Percentiles rank a stretch among this genome's conserved stretches.
These are phyloP conservation scores for Aspergillus novofumigatus DNA, from an alignment of 2,329 filamentous ascomycete genomes.

Conservation along the genomic window DNA sequence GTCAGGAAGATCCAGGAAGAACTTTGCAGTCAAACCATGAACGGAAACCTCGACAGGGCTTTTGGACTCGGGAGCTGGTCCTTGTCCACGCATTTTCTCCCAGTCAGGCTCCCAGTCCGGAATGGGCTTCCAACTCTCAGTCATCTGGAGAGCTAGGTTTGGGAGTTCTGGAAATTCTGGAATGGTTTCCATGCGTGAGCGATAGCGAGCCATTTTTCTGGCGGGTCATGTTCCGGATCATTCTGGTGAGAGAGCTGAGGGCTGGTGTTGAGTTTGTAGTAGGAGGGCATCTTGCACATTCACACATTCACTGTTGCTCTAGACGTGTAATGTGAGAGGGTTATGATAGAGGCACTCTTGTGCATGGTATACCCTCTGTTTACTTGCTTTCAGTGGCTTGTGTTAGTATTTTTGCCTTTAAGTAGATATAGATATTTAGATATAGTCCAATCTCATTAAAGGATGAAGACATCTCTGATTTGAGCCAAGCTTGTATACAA, in stretches of 20 bases:
- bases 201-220: background rate
- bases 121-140: background rate
- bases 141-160: background rate
- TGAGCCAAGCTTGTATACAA: background rate
- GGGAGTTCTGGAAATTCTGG: background rate
- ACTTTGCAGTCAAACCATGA: conserved; percentile 18
- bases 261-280: background rate
- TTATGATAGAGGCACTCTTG: background rate
- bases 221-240: background rate
- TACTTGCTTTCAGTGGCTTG: background rate
- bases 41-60: conserved; percentile 12
- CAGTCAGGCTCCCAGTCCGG: background rate
- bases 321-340: background rate
- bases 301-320: background rate
- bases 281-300: background rate
- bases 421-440: background rate
- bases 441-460: background rate
- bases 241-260: background rate
- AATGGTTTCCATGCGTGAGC: background rate
- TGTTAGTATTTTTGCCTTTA: background rate
- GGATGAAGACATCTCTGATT: background rate
- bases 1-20: conserved; percentile 16
- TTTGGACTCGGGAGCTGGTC: background rate
- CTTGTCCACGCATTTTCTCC: background rate
- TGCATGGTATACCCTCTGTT: background rate